phyloP scores from a whole-genome alignment of 2,329 filamentous ascomycete species.

The Madurella mycetomatis region DNA sequence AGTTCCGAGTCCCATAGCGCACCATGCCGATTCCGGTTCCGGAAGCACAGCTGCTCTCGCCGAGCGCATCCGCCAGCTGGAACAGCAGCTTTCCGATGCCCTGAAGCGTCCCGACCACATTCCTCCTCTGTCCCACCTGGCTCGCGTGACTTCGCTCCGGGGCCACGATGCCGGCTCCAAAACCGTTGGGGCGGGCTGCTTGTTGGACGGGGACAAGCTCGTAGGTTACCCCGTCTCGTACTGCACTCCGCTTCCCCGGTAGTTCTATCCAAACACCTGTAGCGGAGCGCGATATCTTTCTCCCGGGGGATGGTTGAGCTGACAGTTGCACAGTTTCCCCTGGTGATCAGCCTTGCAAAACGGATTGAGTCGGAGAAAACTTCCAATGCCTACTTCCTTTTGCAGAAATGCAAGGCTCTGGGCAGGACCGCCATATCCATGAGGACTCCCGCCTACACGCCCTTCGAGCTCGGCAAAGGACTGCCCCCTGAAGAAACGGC shows the following conservation, averaged over 20 bases:
- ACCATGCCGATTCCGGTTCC: conserved; percentile 1
- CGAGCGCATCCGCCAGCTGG: conserved; percentile 39
- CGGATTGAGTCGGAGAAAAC: conserved; percentile 26
- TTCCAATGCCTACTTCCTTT: conserved; percentile 30
- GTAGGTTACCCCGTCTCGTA: conserved; percentile 29
- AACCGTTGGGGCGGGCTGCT: conserved; percentile 47
- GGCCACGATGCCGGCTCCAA: conserved; percentile 30
- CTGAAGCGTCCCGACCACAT: conserved; percentile 16
- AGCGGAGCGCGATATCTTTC: too few species aligned
- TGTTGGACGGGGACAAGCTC: conserved; percentile 42
- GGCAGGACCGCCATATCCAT: conserved; percentile 48
- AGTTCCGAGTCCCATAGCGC: conserved; percentile 10
- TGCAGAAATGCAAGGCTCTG: conserved; percentile 51
- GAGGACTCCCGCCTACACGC: conserved; percentile 39
- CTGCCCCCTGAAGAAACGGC: conserved; percentile 45
- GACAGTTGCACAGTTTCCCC: conserved; percentile 23
- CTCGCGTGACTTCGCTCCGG: conserved; percentile 1
- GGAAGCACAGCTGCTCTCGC: conserved; percentile 27
- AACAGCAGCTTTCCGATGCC: conserved; percentile 37
- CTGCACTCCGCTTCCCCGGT: not conserved
- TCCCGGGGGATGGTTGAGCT: conserved; percentile 10
- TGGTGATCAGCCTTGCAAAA: conserved; percentile 22
- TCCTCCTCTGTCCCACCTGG: conserved; percentile 9
- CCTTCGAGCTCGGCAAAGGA: conserved; percentile 37
- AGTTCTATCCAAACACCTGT: too few species aligned